Base-by-base conservation (phyloP, 2,329 filamentous ascomycete species). In the Epichloe scottii region DNA sequence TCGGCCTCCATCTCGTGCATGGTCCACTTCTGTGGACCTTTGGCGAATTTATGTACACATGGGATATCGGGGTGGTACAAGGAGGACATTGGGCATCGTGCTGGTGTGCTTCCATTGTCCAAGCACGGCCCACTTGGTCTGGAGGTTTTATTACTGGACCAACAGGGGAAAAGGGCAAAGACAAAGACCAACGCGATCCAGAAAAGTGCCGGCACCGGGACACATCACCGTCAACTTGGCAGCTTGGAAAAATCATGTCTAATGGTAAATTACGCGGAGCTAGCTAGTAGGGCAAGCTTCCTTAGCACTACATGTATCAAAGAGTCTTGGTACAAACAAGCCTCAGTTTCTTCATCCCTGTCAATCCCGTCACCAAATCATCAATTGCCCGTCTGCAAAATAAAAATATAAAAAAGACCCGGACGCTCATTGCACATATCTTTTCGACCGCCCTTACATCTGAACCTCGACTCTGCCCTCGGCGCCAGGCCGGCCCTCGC, bases 401-500 rank as follows among this genome's bases (percentile, higher is more conserved):
- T 30, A 1, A 35, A 46, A 19, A 21, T 11, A 19, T 12, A 17
- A 42, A 58, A 65, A 61, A 60, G 58, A 56, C 58, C 59, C 55
- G 46, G 51, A 57, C 56, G 58, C 54, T 60, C 56, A 54, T 56
- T 54, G 37, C 46, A 49, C 46, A 53, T 23, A 40, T 49, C 23
- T 14, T 53, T 34, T 47, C 37, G 17, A 38, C 12, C 48, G 39
- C 42, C 58, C 58, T 68, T 76, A 87, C 69, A 93, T 78, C 69
- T 84, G 81, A 62, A 95, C 89, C 78, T 95, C 89, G 54, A 95
- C 89, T 76, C 89, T 83, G 61, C 87, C 87, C 75, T 94, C 88
- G 56, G 78, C 77, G 61, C 87, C 88, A 55, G 82, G 79, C 54
- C 82, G 78, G 57, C 82, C 78, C 67, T 85, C 78, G 63, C 78